phyloP scores from a whole-genome alignment of 1,284 basidiomycete genomes.

The Pseudozyma thailandica region DNA sequence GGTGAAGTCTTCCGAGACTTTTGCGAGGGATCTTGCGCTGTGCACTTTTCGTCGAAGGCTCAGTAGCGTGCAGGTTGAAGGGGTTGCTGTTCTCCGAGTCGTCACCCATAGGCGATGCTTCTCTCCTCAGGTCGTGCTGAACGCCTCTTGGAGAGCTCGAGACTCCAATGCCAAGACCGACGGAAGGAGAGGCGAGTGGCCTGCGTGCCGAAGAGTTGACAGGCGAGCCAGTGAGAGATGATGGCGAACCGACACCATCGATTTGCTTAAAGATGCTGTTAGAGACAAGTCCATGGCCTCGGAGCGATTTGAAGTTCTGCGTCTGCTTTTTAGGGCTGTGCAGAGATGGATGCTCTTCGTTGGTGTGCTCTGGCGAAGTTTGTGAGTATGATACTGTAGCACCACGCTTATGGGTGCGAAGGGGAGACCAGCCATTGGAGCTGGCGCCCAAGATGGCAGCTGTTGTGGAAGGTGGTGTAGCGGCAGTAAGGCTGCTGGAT shows the following conservation, averaged over 20 bases:
- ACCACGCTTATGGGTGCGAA: conserved; percentile 32
- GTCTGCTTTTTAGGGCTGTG: conserved; percentile 46
- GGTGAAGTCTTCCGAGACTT: conserved; percentile 48
- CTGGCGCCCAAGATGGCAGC: conserved; percentile 59
- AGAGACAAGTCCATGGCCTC: conserved; percentile 57
- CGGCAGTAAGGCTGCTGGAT: conserved; percentile 6
- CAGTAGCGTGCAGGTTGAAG: conserved; percentile 27
- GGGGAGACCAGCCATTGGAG: conserved; percentile 59
- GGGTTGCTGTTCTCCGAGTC: conserved; percentile 41
- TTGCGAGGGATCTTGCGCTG: conserved; percentile 47
- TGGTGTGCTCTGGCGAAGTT: conserved; percentile 22
- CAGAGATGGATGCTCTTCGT: conserved; percentile 39
- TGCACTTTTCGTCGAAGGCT: conserved; percentile 12
- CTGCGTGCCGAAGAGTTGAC: conserved; percentile 18
- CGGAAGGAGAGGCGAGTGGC: conserved; percentile 20
- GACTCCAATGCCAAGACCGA: conserved; percentile 59
- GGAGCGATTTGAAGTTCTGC: conserved; percentile 51
- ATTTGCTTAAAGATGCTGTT: conserved; percentile 60
- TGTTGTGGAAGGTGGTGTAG: conserved; percentile 48
- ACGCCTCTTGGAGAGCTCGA: conserved; percentile 16
- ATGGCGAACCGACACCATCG: conserved; percentile 27
- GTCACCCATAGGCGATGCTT: conserved; percentile 2
- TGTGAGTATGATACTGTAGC: conserved; percentile 34
- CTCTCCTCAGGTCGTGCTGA: conserved; percentile 12
- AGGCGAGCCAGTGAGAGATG: conserved; percentile 25